phyloP scores from a whole-genome alignment of 2,329 filamentous ascomycete genomes.

The Macrophomina tecta region DNA sequence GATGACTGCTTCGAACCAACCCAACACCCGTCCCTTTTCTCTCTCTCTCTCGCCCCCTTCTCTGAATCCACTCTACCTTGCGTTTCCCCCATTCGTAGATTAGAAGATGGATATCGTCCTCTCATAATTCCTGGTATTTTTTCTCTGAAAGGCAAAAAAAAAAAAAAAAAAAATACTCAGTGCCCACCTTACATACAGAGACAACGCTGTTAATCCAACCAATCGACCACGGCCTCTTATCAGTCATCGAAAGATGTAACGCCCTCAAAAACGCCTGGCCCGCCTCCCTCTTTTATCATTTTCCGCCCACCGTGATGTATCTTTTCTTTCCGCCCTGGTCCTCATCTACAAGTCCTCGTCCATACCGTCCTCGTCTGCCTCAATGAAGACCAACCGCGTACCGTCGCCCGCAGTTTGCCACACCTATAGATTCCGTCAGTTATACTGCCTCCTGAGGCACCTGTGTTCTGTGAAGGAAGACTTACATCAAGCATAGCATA shows the following conservation, averaged over 20 bases:
- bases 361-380: constrained; percentile 54
- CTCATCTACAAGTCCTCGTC: constrained; percentile 32
- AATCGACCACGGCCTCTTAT: background rate
- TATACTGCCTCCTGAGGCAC: background rate
- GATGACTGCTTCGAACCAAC: no score
- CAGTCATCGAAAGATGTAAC: background rate
- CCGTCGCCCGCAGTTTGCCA: constrained; percentile 63
- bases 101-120: no score
- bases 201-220: background rate
- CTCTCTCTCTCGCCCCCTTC: no score
- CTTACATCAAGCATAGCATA: constrained; percentile 89
- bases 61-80: no score
- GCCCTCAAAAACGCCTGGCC: constrained; percentile 1
- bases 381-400: constrained; percentile 61
- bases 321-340: background rate
- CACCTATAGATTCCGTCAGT: constrained; percentile 50
- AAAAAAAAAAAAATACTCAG: background rate
- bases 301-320: background rate
- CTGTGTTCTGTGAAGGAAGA: constrained; percentile 36
- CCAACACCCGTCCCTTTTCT: no score
- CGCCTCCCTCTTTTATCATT: constrained; percentile 5
- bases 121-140: background rate
- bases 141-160: background rate
- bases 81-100: no score
- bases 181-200: background rate